These are phyloP conservation scores for Candida sanyaensis DNA, from an alignment of 1,139 yeast species.

Conservation along the genomic window DNA sequence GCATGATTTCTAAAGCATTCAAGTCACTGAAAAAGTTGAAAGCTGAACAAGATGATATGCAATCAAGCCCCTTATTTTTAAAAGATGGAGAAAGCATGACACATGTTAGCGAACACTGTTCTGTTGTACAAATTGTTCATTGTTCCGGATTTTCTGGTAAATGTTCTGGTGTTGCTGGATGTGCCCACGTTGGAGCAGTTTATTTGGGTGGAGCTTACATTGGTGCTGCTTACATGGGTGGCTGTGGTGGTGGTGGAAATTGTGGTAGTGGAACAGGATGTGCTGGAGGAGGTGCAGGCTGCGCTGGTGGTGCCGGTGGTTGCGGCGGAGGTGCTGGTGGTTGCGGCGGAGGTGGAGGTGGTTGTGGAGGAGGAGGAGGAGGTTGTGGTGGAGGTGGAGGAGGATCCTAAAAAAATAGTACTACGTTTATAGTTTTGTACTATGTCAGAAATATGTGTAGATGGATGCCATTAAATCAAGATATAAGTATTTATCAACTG, in stretches of 20 bases:
- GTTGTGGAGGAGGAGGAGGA: background rate
- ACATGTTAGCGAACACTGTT: background rate
- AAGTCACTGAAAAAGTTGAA: background rate
- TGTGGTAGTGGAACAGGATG: background rate
- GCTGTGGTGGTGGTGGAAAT: background rate
- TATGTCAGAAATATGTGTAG: background rate
- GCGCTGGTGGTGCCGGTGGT: background rate
- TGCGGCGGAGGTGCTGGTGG: background rate
- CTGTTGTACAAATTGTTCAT: background rate
- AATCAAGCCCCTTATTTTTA: background rate
- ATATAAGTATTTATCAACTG: no score
- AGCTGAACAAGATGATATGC: background rate
- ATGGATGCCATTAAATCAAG: no score
- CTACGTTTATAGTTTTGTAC: background rate
- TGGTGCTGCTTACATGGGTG: background rate
- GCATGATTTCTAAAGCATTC: background rate
- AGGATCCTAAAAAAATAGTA: no score
- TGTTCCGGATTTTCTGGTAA: background rate
- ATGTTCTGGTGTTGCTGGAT: background rate
- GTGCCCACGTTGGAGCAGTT: background rate
- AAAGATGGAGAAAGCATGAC: background rate
- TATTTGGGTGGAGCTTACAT: background rate
- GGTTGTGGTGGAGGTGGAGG: background rate
- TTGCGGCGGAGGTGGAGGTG: background rate
- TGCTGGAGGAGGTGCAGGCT: background rate